Evolutionary conservation across 768 basidiomycete genomes (phyloP).

Genomic region (Boletus rubescentipes): DNA sequence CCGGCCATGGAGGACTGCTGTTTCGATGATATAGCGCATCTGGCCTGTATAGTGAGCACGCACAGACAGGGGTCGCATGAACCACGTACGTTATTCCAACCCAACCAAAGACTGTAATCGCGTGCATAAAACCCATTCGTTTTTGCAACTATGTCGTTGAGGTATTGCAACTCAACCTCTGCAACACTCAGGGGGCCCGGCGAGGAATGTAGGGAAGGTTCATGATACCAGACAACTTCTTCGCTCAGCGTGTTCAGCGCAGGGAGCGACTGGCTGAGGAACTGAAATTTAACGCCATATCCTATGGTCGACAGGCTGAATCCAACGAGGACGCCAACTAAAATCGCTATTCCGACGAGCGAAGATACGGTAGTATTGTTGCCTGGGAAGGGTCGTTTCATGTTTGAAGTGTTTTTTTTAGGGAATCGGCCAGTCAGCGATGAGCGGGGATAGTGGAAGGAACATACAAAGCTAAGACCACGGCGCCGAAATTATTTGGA

Average conservation of each 20-base stretch:
- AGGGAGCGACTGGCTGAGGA: constrained; percentile 18
- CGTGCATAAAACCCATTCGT: constrained; percentile 47
- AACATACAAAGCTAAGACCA: not conserved
- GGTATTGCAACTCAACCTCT: constrained; percentile 29
- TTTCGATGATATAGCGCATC: constrained; percentile 52
- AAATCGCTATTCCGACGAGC: constrained; percentile 21
- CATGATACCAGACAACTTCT: constrained; percentile 13
- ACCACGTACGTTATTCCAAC: constrained; percentile 46
- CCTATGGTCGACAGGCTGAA: constrained; percentile 22
- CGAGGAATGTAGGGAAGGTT: not conserved
- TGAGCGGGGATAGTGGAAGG: not conserved
- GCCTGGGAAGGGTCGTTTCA: constrained; percentile 5
- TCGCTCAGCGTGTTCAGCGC: constrained; percentile 6
- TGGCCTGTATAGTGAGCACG: constrained; percentile 7
- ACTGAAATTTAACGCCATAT: constrained; percentile 13
- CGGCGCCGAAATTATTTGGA: not conserved
- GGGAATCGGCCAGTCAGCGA: not conserved
- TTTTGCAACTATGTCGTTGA: constrained; percentile 35
- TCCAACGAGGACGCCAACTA: constrained; percentile 30
- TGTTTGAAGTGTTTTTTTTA: not conserved
- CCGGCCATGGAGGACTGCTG: constrained; percentile 42
- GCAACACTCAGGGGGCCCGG: not conserved
- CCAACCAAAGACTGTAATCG: constrained; percentile 48
- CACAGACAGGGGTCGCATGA: not conserved
- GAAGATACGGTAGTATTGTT: not conserved